Conservation (phyloP, 2,329 filamentous ascomycete species). For the Lasiodiplodia sp. region DNA sequence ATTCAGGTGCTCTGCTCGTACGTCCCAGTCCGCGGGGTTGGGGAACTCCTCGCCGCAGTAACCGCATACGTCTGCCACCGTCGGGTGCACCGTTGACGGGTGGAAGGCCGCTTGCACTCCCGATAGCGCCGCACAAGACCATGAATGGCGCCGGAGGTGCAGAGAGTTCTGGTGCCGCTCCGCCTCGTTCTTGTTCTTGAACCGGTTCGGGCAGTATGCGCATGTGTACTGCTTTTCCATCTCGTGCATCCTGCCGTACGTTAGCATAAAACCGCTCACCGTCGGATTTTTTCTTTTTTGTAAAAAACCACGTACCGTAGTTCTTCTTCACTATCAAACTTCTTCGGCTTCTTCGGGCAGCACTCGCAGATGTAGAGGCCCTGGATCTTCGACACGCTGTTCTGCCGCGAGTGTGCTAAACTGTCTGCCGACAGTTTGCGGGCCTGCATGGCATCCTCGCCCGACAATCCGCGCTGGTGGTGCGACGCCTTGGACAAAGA, state of each 20-base stretch:
- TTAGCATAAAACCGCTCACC: constrained; percentile 24
- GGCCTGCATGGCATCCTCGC: constrained; percentile 38
- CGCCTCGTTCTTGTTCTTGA: constrained; percentile 99
- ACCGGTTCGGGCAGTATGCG: constrained; percentile 89
- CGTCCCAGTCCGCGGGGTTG: constrained; percentile 88
- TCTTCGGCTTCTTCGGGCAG: constrained; percentile 96
- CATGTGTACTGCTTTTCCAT: constrained; percentile 97
- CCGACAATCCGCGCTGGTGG: constrained; percentile 52
- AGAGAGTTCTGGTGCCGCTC: constrained; percentile 96
- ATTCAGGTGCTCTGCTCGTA: constrained; percentile 84
- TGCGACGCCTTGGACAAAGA: constrained; percentile 46
- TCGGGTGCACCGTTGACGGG: constrained; percentile 71
- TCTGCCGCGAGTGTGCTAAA: constrained; percentile 55
- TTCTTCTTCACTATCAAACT: constrained; percentile 85
- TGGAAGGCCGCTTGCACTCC: constrained; percentile 84
- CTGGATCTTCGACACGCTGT: constrained; percentile 60
- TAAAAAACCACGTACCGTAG: constrained; percentile 70
- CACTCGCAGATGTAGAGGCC: constrained; percentile 84
- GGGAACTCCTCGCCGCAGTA: constrained; percentile 95
- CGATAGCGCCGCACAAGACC: constrained; percentile 89
- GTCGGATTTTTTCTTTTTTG: neutral
- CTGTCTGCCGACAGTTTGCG: constrained; percentile 59
- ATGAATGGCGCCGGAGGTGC: constrained; percentile 90
- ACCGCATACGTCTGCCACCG: constrained; percentile 79
- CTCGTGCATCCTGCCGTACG: constrained; percentile 74